Conservation (phyloP, 192 early-diverging fungal species). For the Neocallimastix lanati region DNA sequence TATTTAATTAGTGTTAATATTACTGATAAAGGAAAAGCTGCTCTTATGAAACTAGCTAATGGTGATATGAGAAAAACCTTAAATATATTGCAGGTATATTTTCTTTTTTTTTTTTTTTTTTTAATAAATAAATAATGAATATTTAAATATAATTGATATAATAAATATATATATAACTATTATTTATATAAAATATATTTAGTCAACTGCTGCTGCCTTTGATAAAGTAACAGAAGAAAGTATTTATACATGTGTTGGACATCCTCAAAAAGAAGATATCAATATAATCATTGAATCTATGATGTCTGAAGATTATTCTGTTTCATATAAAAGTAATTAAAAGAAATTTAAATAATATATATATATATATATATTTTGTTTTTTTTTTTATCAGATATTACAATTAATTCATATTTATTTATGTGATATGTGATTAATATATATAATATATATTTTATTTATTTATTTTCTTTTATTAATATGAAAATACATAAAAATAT, state of each 20-base stretch:
- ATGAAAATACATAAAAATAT: background rate
- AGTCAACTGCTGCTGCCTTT: constrained; percentile 74
- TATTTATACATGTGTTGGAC: constrained; percentile 82
- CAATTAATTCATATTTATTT: too few species aligned
- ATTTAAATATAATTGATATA: too few species aligned
- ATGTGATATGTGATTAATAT: too few species aligned
- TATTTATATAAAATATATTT: too few species aligned
- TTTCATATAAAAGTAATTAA: constrained; percentile 38
- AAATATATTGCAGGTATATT: constrained; percentile 70
- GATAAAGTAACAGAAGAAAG: constrained; percentile 50
- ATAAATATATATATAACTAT: too few species aligned
- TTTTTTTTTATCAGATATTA: too few species aligned
- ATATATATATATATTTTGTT: too few species aligned
- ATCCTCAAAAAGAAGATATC: constrained; percentile 77
- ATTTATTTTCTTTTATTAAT: background rate
- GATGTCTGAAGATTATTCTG: constrained; percentile 69
- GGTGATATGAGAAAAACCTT: constrained; percentile 97
- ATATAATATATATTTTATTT: background rate
- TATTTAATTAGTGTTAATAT: constrained; percentile 44
- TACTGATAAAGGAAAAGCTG: constrained; percentile 53
- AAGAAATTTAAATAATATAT: background rate
- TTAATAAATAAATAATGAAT: too few species aligned
- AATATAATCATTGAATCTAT: constrained; percentile 55
- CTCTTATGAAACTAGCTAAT: constrained; percentile 61
- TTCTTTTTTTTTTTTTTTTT: background rate